These are phyloP conservation scores for Boechera stricta DNA, from an alignment of 345 rosid genomes.

Conservation along the genomic window DNA sequence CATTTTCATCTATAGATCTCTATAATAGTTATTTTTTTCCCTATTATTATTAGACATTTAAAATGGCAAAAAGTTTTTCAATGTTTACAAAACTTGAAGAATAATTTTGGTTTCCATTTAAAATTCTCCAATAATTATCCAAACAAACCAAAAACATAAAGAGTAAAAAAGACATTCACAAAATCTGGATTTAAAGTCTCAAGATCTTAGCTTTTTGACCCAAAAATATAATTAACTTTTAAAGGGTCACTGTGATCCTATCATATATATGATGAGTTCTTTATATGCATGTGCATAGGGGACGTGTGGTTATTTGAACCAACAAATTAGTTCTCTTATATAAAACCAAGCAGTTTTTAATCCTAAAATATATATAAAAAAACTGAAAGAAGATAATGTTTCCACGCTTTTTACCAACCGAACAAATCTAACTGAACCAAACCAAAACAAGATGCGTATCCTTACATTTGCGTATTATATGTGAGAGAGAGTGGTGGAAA, in stretches of 20 bases:
- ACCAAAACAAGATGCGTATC: background rate
- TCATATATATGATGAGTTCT: conserved; percentile 1
- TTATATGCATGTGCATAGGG: background rate
- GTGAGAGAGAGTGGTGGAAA: background rate
- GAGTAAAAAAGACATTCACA: background rate
- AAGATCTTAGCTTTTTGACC: conserved; percentile 19
- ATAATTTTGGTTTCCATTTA: background rate
- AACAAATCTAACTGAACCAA: background rate
- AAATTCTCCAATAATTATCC: background rate
- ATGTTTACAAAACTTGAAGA: background rate
- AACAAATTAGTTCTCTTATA: background rate
- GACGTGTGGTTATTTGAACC: background rate
- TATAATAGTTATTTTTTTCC: background rate
- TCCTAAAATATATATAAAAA: no score
- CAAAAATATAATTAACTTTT: background rate
- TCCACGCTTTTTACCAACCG: background rate
- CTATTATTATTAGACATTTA: no score
- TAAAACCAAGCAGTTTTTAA: no score
- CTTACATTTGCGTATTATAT: background rate
- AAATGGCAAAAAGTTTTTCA: background rate
- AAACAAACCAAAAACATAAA: background rate
- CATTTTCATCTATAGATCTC: conserved; percentile 3
- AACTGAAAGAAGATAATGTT: background rate
- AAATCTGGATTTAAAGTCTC: conserved; percentile 17
- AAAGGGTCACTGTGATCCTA: conserved; percentile 15